Conservation (phyloP, 352 stramenopile genomes). For the Globisporangium spiculum region DNA sequence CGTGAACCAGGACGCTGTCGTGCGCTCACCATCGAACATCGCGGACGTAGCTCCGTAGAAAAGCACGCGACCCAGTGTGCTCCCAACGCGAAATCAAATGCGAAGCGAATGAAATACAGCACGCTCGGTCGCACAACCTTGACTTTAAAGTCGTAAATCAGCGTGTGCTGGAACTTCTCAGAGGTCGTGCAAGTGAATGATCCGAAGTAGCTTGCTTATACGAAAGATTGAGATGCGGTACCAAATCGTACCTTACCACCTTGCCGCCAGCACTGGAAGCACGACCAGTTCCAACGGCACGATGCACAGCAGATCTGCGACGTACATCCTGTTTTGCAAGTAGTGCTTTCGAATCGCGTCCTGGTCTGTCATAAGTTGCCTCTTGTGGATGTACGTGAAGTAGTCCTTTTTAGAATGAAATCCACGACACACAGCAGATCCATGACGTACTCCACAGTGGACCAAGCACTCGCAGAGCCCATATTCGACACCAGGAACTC, state of each 20-base stretch:
- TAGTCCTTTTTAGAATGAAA: slow-evolving; percentile 30
- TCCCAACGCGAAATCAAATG: slow-evolving; percentile 25
- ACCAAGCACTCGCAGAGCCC: slow-evolving; percentile 20
- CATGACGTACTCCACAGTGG: slow-evolving; percentile 33
- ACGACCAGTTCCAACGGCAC: slow-evolving; percentile 29
- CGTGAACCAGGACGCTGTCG: slow-evolving; percentile 19
- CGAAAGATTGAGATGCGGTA: slow-evolving; percentile 21
- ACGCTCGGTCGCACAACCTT: slow-evolving; percentile 6
- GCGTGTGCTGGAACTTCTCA: slow-evolving; percentile 16
- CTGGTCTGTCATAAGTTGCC: slow-evolving; percentile 29
- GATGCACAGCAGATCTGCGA: slow-evolving; percentile 26
- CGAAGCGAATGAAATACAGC: slow-evolving; percentile 18
- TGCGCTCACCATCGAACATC: slow-evolving; percentile 12
- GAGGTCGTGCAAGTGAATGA: slow-evolving; percentile 19
- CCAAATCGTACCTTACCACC: slow-evolving; percentile 9
- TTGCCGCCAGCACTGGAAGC: not conserved
- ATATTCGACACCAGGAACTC: slow-evolving; percentile 17
- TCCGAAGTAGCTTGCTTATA: slow-evolving; percentile 20
- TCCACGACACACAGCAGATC: slow-evolving; percentile 32
- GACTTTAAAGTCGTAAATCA: slow-evolving; percentile 22
- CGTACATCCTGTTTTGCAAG: slow-evolving; percentile 26
- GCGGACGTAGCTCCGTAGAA: slow-evolving; percentile 21
- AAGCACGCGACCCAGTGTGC: slow-evolving; percentile 28
- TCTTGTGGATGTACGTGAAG: slow-evolving; percentile 32
- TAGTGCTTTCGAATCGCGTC: slow-evolving; percentile 29